Conservation (phyloP, 352 stramenopile species). For the Phytopythium sindhum region DNA sequence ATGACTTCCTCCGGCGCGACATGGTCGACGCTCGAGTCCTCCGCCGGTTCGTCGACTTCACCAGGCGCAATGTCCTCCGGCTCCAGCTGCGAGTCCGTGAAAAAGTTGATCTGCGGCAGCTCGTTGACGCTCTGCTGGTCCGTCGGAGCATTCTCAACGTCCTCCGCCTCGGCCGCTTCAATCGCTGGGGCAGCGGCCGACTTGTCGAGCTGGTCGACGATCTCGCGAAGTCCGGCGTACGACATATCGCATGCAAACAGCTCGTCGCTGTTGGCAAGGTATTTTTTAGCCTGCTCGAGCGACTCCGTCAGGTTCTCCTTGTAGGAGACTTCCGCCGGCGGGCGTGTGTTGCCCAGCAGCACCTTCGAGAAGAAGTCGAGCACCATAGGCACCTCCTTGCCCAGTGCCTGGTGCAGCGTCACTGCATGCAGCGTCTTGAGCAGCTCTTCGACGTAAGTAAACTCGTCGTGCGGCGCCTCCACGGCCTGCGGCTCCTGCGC, state of each 20-base stretch:
- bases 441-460: slow-evolving; percentile 59
- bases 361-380: slow-evolving; percentile 86
- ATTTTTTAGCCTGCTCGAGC: slow-evolving; percentile 73
- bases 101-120: slow-evolving; percentile 81
- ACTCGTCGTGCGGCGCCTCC: slow-evolving; percentile 22
- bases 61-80: slow-evolving; percentile 12
- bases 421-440: slow-evolving; percentile 79
- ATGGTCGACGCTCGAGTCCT: slow-evolving; percentile 14
- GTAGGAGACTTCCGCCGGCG: slow-evolving; percentile 72
- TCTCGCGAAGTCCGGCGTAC: slow-evolving; percentile 53
- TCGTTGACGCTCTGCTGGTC: slow-evolving; percentile 25
- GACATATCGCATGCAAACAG: slow-evolving; percentile 71
- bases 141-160: slow-evolving; percentile 13
- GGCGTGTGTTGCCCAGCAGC: slow-evolving; percentile 74
- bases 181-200: slow-evolving; percentile 9
- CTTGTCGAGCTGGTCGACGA: slow-evolving; percentile 50
- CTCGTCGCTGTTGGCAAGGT: slow-evolving; percentile 62
- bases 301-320: slow-evolving; percentile 77
- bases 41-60: slow-evolving; percentile 20
- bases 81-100: slow-evolving; percentile 73
- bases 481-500: slow-evolving; percentile 7
- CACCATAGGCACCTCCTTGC: slow-evolving; percentile 76
- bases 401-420: slow-evolving; percentile 65
- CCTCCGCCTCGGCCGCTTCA: slow-evolving; percentile 10
- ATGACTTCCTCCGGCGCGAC: slow-evolving; percentile 8